Base-by-base conservation (phyloP, 1,139 yeast genomes). In the Candida gigantensis region DNA sequence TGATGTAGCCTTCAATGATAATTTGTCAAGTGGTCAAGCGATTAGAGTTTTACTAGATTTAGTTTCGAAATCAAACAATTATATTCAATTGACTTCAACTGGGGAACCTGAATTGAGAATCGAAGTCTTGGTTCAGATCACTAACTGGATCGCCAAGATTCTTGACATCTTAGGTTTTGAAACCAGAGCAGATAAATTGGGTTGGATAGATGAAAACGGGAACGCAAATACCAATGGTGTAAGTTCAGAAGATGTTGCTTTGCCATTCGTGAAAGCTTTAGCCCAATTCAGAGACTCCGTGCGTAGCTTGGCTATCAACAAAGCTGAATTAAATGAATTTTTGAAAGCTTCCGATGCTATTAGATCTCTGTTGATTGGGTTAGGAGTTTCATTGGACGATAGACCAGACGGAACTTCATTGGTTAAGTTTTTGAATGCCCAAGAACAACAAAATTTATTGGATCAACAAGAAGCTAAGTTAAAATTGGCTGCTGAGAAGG, bases 321-420 rank as follows among this genome's bases (percentile, higher is more conserved):
- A 81, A 54, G 80, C 75, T 1, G 79, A 78, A 23, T 63, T 68
- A 40, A 36, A 61, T 34, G 79, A 74, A 35, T 73, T 88, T 41
- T 69, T 92, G 40, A 62, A 67, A 12, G 71, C 69, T 12, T 58
- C 68, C 20, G 77, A 71, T 50, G 41, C 59, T 12, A 53, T 70
- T 35, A 56, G 77, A 47, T 46, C 68, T 11, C 94, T 85, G 32
- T 66, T 92, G 49, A 65, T 88, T 40, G 74, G 78, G 18, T 65
- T 89, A 42, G 94, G 95, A 17, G 85, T 92, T 21, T 80, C 94
- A 0, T 68, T 92, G 35, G 97, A 92, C 58, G 99, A 92, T 60
- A 79, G 97, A 53, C 77, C 82, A 21, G 86, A 78, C 41, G 89
- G 83, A 12, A 76, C 81, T 3, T 90, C 96, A 0, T 73, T 92